Evolutionary conservation across 345 rosid species (phyloP).

Genomic region (Eucalyptus albens): DNA sequence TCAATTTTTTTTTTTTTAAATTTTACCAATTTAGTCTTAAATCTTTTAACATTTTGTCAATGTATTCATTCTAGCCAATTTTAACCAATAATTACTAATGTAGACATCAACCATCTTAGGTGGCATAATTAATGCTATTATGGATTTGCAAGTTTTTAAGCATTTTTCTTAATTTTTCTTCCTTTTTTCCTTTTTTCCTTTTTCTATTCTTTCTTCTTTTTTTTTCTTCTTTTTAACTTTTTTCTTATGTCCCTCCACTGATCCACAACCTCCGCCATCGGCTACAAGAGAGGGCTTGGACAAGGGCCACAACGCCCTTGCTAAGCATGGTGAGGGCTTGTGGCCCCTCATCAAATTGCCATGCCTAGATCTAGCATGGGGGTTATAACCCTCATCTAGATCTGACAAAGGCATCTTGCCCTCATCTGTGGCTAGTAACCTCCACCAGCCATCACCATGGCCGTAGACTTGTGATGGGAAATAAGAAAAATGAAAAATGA

Average conservation of each 20-base stretch:
- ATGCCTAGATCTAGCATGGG: not conserved
- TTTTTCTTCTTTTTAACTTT: not conserved
- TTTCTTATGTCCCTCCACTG: not conserved
- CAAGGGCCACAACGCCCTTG: not conserved
- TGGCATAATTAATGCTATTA: not conserved
- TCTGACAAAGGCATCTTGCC: rapidly evolving
- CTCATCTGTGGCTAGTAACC: rapidly evolving
- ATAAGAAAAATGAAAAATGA: not conserved
- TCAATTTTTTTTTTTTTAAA: not conserved
- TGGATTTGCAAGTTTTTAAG: not conserved
- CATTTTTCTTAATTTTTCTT: not conserved
- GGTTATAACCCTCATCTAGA: not conserved
- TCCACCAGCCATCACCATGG: not conserved
- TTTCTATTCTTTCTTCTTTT: no score
- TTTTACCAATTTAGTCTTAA: not conserved
- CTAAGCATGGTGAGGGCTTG: not conserved
- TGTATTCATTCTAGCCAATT: not conserved
- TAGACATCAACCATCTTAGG: rapidly evolving
- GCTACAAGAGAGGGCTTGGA: not conserved
- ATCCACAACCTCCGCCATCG: not conserved
- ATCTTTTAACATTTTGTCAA: rapidly evolving
- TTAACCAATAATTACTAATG: rapidly evolving
- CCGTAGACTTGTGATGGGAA: rapidly evolving
- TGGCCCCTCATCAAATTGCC: not conserved
- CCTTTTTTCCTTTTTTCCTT: not conserved